A percentile compares a stretch with the other conserved stretches of the same genome.
phyloP scores from a whole-genome alignment of 2,329 filamentous ascomycete species.

The Pseudopithomyces chartarum region DNA sequence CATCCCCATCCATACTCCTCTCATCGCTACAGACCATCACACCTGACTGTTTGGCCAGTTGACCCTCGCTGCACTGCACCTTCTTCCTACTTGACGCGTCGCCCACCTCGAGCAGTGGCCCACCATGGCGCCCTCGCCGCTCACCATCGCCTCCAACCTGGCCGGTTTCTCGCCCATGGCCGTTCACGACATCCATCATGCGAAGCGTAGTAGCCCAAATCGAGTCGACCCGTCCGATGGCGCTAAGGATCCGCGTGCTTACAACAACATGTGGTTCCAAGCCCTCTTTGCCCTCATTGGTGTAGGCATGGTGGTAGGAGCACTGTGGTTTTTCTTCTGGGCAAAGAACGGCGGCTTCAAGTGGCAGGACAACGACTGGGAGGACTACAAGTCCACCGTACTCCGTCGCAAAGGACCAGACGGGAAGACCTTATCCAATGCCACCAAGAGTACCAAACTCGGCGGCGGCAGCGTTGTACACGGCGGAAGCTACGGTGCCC shows the following conservation, averaged over 20 bases:
- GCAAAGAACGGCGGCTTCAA: slow-evolving; percentile 94
- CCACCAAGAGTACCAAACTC: slow-evolving; percentile 79
- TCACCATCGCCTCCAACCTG: slow-evolving; percentile 25
- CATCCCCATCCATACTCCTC: slow-evolving; percentile 8
- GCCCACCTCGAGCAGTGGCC: slow-evolving; percentile 15
- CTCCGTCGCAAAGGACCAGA: slow-evolving; percentile 86
- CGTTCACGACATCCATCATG: slow-evolving; percentile 31
- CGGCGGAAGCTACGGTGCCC: slow-evolving; percentile 57
- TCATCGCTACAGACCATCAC: slow-evolving; percentile 12
- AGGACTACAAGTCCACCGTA: slow-evolving; percentile 97
- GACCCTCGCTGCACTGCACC: not conserved
- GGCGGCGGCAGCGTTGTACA: slow-evolving; percentile 86
- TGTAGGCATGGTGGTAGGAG: slow-evolving; percentile 71
- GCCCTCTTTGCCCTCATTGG: slow-evolving; percentile 85
- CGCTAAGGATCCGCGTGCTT: slow-evolving; percentile 39
- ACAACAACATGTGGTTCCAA: slow-evolving; percentile 69
- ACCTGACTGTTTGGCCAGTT: slow-evolving; percentile 6
- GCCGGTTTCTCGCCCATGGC: slow-evolving; percentile 35
- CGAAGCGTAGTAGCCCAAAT: slow-evolving; percentile 28
- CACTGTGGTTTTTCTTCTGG: slow-evolving; percentile 97
- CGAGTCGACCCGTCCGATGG: slow-evolving; percentile 39
- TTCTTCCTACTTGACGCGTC: not conserved
- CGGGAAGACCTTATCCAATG: slow-evolving; percentile 81
- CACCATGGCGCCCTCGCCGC: slow-evolving; percentile 38
- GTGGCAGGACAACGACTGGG: slow-evolving; percentile 88